Conservation (phyloP, 2,329 filamentous ascomycete species). For the Dactylonectria estremocensis region DNA sequence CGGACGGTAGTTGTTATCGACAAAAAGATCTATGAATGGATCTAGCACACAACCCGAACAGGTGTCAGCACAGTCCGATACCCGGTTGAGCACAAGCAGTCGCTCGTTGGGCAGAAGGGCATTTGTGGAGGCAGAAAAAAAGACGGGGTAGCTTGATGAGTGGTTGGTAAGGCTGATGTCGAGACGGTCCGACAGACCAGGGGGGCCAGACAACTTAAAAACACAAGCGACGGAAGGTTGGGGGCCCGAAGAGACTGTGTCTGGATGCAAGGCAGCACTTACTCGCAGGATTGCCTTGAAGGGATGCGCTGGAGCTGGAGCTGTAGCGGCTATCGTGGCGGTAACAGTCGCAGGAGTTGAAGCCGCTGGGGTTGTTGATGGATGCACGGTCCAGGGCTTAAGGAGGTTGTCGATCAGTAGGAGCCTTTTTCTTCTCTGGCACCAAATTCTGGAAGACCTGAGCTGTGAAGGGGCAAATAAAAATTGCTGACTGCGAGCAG, state of each 20-base stretch:
- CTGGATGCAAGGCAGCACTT: constrained; percentile 6
- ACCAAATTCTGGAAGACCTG: constrained; percentile 13
- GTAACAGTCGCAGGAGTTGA: constrained; percentile 16
- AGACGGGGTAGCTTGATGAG: constrained; percentile 33
- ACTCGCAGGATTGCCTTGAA: constrained; percentile 14
- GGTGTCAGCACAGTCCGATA: constrained; percentile 24
- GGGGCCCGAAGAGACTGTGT: constrained; percentile 18
- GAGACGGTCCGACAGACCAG: constrained; percentile 21
- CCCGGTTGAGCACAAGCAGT: constrained; percentile 26
- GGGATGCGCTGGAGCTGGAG: constrained; percentile 11
- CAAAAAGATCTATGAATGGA: constrained; percentile 24
- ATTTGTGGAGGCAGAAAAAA: constrained; percentile 37
- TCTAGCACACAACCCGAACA: constrained; percentile 20
- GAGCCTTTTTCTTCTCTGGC: constrained; percentile 16
- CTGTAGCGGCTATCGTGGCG: constrained; percentile 15
- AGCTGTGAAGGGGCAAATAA: constrained; percentile 16
- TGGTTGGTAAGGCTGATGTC: constrained; percentile 40
- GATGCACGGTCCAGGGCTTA: constrained; percentile 7
- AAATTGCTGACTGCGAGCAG: constrained; percentile 15
- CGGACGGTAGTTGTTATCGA: constrained; percentile 23
- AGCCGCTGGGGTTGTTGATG: constrained; percentile 19
- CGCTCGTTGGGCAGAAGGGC: constrained; percentile 26
- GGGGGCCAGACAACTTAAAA: constrained; percentile 28
- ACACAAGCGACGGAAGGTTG: constrained; percentile 25
- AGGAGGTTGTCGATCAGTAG: constrained; percentile 2